Conservation (phyloP, 129 eudicot genomes). For the Arctium minus region DNA sequence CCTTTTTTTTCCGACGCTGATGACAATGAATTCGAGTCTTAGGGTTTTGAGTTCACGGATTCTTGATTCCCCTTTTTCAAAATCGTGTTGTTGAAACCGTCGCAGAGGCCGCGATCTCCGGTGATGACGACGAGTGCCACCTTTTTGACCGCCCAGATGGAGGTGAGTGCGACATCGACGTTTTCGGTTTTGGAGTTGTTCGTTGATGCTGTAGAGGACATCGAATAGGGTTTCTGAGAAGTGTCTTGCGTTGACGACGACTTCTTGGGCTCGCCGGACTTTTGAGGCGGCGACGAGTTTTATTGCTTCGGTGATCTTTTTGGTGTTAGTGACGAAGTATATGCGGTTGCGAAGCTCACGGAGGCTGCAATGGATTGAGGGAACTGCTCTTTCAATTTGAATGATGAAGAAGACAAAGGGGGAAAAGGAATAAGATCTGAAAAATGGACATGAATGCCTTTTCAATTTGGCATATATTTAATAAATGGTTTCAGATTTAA, state of each 20-base stretch:
- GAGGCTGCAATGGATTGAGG: conserved; percentile 25
- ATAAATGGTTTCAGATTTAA: too few relatives aligned
- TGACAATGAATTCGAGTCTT: conserved; percentile 43
- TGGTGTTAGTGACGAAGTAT: too few relatives aligned
- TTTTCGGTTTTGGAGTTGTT: conserved; percentile 49
- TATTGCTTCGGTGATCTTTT: conserved; percentile 65
- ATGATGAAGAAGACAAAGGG: too few relatives aligned
- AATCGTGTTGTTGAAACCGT: conserved; percentile 47
- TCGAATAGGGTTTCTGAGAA: conserved; percentile 58
- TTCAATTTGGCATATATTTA: too few relatives aligned
- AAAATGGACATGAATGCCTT: too few relatives aligned
- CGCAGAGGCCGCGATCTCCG: conserved; percentile 68
- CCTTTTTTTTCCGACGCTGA: conserved; percentile 67
- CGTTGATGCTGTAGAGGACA: conserved; percentile 53
- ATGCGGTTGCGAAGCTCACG: conserved; percentile 31
- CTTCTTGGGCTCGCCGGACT: conserved; percentile 72
- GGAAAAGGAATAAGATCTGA: too few relatives aligned
- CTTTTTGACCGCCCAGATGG: conserved; percentile 52
- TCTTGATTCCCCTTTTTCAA: conserved; percentile 47
- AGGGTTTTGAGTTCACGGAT: conserved; percentile 38
- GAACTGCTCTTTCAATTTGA: too few relatives aligned
- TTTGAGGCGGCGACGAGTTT: conserved; percentile 70
- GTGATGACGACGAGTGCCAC: conserved; percentile 64
- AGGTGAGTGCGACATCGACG: conserved; percentile 54
- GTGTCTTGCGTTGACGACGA: conserved; percentile 57